Evolutionary conservation across 2,329 filamentous ascomycete genomes (phyloP), one percentile per base, ranked within the genome.

Genomic region (Nemania diffusa): DNA sequence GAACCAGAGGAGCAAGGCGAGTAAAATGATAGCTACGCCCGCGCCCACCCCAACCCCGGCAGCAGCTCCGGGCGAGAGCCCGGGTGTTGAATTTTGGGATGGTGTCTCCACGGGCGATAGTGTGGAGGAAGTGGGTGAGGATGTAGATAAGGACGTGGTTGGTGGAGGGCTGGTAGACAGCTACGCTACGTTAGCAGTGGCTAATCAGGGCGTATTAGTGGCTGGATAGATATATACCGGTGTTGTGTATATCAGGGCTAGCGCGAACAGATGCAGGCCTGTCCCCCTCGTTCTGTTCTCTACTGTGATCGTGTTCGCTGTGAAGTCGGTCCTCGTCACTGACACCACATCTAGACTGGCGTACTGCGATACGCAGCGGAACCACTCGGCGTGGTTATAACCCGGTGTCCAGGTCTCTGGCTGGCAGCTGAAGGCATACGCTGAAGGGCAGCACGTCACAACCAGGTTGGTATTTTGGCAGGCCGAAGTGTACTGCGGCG

Each of bases 361-460:
- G 26, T 68, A 68, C 52, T 17, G 15, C 42, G 69, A 71, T n/a
- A 58, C 20, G 42, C 72, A 73, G 20, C 68, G 72, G 48, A 73
- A 72, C 40, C 46, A 20, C n/a, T 67, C 57, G 22, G 26, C 58
- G 22, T 72, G 69, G n/a, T 32, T 13, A 27, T 51, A 27, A 24
- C 44, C 56, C 8, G 42, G 11, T 5, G 24, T 51, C 40, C 24
- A 55, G 2, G 50, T 50, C 17, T 60, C 27, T 9, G 51, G 1
- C 37, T 53, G 50, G 24, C 72, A 73, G 24, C 24, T 59, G 60
- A 69, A 73, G 20, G 42, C 13, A 29, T 70, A 69, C 34, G 24
- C 40, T 64, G 62, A 67, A 40, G 73, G 73, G 57, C 73, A 75
- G 22, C 73, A 75, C 17, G 73, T 74, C 29, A 74, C 70, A 5